Percentiles rank a stretch among this genome's conserved stretches.
These are phyloP conservation scores for Rhizopus microsporus DNA, from an alignment of 371 early-diverging fungal species.

Conservation along the genomic window DNA sequence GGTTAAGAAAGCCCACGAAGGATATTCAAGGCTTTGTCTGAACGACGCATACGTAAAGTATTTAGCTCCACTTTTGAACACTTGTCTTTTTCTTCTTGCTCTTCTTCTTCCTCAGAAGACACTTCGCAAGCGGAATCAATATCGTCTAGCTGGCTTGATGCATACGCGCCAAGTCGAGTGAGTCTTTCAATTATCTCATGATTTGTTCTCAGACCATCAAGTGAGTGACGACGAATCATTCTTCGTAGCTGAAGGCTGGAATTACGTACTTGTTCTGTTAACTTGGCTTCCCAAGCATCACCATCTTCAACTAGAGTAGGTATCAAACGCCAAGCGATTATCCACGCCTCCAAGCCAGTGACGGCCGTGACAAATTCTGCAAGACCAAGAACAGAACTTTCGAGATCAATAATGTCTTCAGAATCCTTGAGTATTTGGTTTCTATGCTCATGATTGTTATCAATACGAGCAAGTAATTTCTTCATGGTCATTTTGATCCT, in stretches of 20 bases:
- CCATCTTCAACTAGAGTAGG: constrained; percentile 11
- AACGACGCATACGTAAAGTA: constrained; percentile 13
- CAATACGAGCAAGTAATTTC: neutral
- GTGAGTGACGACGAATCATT: constrained; percentile 37
- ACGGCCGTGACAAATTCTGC: constrained; percentile 46
- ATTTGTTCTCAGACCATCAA: constrained; percentile 35
- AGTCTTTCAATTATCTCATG: constrained; percentile 34
- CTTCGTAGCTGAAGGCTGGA: constrained; percentile 30
- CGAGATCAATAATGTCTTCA: constrained; percentile 22
- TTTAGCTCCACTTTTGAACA: constrained; percentile 7
- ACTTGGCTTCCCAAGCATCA: constrained; percentile 18
- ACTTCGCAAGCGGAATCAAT: constrained; percentile 31
- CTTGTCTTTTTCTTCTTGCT: neutral
- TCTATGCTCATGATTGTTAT: neutral
- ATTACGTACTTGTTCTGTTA: constrained; percentile 28
- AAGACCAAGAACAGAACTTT: constrained; percentile 35
- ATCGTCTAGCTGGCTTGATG: constrained; percentile 24
- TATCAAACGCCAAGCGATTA: constrained; percentile 31
- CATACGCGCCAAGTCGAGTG: constrained; percentile 30
- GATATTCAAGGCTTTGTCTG: constrained; percentile 36
- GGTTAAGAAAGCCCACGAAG: constrained; percentile 33
- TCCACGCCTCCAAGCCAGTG: constrained; percentile 46
- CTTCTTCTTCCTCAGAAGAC: constrained; percentile 20
- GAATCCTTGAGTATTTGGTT: neutral
- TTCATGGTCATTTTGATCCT: constrained; percentile 11